A percentile compares a stretch with the other conserved stretches of the same genome.
These are phyloP conservation scores for Ceratobasidium sp. DNA, from an alignment of 1,284 basidiomycete species.

Conservation along the genomic window DNA sequence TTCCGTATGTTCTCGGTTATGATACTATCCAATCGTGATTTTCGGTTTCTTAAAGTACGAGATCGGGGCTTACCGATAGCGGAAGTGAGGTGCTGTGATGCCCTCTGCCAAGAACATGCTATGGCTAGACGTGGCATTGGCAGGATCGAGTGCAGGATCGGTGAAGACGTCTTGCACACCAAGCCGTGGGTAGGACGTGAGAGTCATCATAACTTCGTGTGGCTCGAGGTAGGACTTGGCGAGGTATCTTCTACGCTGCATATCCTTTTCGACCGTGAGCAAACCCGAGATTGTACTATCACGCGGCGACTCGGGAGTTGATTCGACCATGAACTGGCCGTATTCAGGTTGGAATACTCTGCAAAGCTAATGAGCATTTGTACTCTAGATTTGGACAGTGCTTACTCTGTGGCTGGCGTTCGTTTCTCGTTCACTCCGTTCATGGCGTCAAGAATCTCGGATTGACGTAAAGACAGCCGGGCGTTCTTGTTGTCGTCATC, in stretches of 20 bases:
- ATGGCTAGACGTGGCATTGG: constrained; percentile 82
- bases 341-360: constrained; percentile 95
- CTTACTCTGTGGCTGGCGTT: constrained; percentile 2
- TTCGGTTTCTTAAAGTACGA: constrained; percentile 16
- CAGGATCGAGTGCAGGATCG: constrained; percentile 86
- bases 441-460: constrained; percentile 83
- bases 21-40: constrained; percentile 68
- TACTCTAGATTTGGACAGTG: not conserved
- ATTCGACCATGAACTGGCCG: constrained; percentile 98
- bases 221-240: constrained; percentile 84
- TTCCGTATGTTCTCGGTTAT: constrained; percentile 95
- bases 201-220: constrained; percentile 90
- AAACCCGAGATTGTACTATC: constrained; percentile 87
- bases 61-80: constrained; percentile 82
- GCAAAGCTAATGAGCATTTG: not conserved
- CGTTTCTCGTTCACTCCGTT: constrained; percentile 52
- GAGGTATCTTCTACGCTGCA: constrained; percentile 91
- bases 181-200: constrained; percentile 95
- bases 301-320: constrained; percentile 95
- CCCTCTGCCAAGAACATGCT: constrained; percentile 96
- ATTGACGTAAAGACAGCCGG: constrained; percentile 89
- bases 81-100: constrained; percentile 95
- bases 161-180: constrained; percentile 92
- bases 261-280: constrained; percentile 91
- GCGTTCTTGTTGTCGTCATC: constrained; percentile 85